Conservation (phyloP, 2,329 filamentous ascomycete species). For the Ceratocystis albifundus region DNA sequence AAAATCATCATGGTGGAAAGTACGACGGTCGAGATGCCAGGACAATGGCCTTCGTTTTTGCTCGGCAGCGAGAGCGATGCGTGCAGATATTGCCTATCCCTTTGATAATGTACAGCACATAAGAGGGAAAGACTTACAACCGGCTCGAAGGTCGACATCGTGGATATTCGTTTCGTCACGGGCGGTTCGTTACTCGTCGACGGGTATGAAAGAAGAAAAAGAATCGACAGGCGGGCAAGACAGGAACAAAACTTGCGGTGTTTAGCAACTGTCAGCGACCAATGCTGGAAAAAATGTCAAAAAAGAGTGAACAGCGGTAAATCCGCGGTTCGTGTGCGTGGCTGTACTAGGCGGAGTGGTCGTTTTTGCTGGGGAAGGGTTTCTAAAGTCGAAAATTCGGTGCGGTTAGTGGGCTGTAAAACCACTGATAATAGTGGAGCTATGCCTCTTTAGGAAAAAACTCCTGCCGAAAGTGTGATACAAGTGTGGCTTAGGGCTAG, state of each 20-base stretch:
- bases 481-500: slow-evolving; percentile 22
- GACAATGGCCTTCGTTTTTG: background rate
- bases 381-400: slow-evolving; percentile 14
- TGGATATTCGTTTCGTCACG: slow-evolving; percentile 34
- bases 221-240: slow-evolving; percentile 26
- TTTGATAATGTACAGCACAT: background rate
- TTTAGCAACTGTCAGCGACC: slow-evolving; percentile 16
- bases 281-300: slow-evolving; percentile 20
- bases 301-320: slow-evolving; percentile 20
- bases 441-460: slow-evolving; percentile 6
- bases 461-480: slow-evolving; percentile 13
- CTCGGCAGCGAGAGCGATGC: slow-evolving; percentile 12
- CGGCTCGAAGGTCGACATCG: slow-evolving; percentile 59
- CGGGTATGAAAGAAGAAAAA: slow-evolving; percentile 28
- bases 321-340: slow-evolving; percentile 23
- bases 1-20: slow-evolving; percentile 9
- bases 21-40: background rate
- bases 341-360: slow-evolving; percentile 14
- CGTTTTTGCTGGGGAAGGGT: slow-evolving; percentile 20
- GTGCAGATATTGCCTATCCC: slow-evolving; percentile 15
- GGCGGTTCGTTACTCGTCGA: slow-evolving; percentile 27
- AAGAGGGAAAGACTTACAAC: slow-evolving; percentile 47
- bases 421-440: slow-evolving; percentile 7
- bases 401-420: slow-evolving; percentile 17
- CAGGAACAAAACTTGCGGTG: slow-evolving; percentile 22